Conservation (phyloP, 345 rosid species). For the Tarenaya hassleriana region DNA sequence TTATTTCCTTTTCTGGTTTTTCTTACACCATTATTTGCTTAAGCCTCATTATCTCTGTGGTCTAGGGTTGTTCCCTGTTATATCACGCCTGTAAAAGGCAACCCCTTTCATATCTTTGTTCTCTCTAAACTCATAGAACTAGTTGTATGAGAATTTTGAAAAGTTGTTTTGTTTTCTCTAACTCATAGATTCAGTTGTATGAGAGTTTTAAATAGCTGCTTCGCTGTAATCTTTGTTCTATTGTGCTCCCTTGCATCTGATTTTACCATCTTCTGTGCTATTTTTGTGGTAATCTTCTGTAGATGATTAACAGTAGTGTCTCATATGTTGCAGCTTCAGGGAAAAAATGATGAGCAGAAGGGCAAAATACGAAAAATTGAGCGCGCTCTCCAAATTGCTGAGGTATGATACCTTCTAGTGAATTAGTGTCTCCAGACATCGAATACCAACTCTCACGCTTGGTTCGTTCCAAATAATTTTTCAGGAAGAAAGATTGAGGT, state of each 20-base stretch:
- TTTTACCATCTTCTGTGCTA: background rate
- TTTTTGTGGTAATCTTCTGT: slow-evolving; percentile 9
- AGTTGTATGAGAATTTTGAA: too few species aligned
- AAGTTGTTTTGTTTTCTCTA: too few species aligned
- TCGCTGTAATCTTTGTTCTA: background rate
- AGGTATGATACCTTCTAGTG: slow-evolving; percentile 41
- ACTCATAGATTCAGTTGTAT: too few species aligned
- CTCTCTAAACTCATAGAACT: too few species aligned
- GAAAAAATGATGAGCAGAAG: slow-evolving; percentile 65
- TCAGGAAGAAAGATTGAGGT: slow-evolving; percentile 84
- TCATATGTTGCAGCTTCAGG: slow-evolving; percentile 57
- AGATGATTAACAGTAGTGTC: slow-evolving; percentile 6
- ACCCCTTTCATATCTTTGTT: too few species aligned
- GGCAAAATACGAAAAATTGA: slow-evolving; percentile 70
- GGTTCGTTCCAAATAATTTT: background rate
- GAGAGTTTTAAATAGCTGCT: background rate
- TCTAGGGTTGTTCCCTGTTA: too few species aligned
- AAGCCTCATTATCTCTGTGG: too few species aligned
- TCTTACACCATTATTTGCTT: too few species aligned
- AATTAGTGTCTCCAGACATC: background rate
- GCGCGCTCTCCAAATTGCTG: slow-evolving; percentile 85
- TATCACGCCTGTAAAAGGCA: too few species aligned
- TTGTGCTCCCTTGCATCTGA: slow-evolving; percentile 6
- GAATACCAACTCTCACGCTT: slow-evolving; percentile 7
- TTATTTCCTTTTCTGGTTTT: too few species aligned